Evolutionary conservation across 31 red algal species (phyloP).

Genomic region (Odonthalia washingtoniensis): DNA sequence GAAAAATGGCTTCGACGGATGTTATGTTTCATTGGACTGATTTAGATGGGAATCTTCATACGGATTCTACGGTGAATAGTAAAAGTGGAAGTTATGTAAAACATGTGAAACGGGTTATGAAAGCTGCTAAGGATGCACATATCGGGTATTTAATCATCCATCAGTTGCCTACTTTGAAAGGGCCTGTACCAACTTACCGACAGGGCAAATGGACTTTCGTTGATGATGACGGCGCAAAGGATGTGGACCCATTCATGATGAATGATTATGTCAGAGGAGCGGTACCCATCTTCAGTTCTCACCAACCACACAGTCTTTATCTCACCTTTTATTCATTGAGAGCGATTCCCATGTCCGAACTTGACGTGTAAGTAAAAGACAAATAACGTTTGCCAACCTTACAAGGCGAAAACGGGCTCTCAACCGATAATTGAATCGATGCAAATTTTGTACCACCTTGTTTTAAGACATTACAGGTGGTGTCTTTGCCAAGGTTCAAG

Average conservation of each 20-base stretch:
- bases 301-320: constrained; percentile 20
- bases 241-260: constrained; percentile 45
- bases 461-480: too few relatives aligned
- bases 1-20: too few relatives aligned
- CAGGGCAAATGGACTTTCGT: constrained; percentile 55
- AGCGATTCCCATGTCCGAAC: constrained; percentile 4
- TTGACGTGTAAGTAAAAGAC: too few relatives aligned
- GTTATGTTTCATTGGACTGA: constrained; percentile 63
- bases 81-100: neutral
- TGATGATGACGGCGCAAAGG: neutral
- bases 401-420: too few relatives aligned
- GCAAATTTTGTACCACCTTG: too few relatives aligned
- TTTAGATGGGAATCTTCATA: too few relatives aligned
- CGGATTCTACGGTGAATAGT: constrained; percentile 5
- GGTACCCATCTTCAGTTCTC: neutral
- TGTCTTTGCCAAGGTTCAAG: too few relatives aligned
- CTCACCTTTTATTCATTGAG: constrained; percentile 35
- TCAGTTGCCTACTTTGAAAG: constrained; percentile 41
- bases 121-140: neutral
- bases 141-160: constrained; percentile 6
- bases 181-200: constrained; percentile 34
- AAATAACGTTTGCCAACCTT: too few relatives aligned
- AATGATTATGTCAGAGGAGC: constrained; percentile 58
- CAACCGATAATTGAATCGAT: too few relatives aligned
- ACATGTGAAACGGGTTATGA: constrained; percentile 17